These are phyloP conservation scores for Scedosporium boydii DNA, from an alignment of 2,329 filamentous ascomycete genomes.

Conservation along the genomic window DNA sequence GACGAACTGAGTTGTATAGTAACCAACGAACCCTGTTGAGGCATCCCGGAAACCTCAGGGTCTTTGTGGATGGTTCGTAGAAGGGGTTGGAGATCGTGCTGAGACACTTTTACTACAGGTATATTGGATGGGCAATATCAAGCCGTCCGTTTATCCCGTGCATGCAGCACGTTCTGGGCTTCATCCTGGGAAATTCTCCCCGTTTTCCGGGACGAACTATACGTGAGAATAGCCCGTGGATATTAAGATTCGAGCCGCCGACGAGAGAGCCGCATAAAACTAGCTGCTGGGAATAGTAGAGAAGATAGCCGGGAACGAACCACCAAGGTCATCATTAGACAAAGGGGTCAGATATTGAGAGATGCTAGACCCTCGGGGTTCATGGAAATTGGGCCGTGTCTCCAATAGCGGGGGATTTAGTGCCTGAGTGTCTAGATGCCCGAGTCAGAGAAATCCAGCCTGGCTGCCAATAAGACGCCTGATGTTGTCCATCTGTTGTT, in stretches of 20 bases:
- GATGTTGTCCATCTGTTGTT: no score
- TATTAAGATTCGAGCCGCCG: neutral
- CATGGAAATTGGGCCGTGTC: neutral
- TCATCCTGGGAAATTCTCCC: no score
- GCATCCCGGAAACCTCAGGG: neutral
- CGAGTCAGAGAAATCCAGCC: neutral
- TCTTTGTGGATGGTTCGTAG: neutral
- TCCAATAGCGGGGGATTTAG: neutral
- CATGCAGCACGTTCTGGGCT: no score
- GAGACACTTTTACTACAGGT: neutral
- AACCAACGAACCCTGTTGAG: no score
- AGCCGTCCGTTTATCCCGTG: neutral
- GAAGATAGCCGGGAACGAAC: neutral
- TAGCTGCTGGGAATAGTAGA: neutral
- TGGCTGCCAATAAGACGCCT: neutral
- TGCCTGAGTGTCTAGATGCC: neutral
- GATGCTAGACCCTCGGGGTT: neutral
- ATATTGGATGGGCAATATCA: neutral
- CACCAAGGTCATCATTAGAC: neutral
- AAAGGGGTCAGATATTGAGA: neutral
- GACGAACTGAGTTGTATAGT: no score
- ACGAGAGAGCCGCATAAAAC: neutral
- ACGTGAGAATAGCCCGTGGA: neutral
- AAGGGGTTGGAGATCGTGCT: neutral
- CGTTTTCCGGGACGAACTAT: neutral